Evolutionary conservation across 2,329 filamentous ascomycete species (phyloP), one percentile per base, ranked within the genome.

Genomic region (Aspergillus hortae): DNA sequence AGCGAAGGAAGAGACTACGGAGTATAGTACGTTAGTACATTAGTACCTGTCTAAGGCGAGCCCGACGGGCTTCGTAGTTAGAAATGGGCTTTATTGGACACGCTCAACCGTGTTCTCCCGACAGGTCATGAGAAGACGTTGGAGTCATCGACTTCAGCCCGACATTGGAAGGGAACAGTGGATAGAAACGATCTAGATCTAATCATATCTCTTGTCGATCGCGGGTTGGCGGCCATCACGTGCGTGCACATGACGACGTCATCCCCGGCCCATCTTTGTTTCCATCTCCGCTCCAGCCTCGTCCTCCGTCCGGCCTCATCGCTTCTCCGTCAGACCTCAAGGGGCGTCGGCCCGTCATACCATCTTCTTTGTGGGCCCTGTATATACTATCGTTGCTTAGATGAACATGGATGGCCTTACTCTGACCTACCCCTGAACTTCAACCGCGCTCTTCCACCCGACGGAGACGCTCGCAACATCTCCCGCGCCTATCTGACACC

Each of bases 401-500:
- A 30, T 30, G 27, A 30, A 30, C 27, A 30, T 30, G 27, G 27
- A 30, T 30, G 27, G 27, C 27, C 6, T 30, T 7, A 30, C 27
- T 7, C 10, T 30, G 7, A 30, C 10, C 27, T 30, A 9, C 27
- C 9, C 27, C 27, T 30, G 27, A 38, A 17, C 35, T 14, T 38
- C 35, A 38, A 35, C 35, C 14, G 6, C 35, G 35, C 12, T 38
- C 35, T n/a, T n/a, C n/a, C 35, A n/a, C 11, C 35, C 4, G 35
- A 35, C n/a, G 40, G 14, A n/a, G 40, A 42, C 40, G 35, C 35
- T 17, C 14, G 15, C 35, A 17, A 38, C 11, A 38, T 38, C 35
- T 17, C 15, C 35, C 35, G 35, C 33, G 51, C 38, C 49, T 60
- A 61, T 58, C 44, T 49, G 46, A 46, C 52, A 52, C 57, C 49